Conservation (phyloP, 768 basidiomycete genomes). For the Boletus pseudo-olivaceus region DNA sequence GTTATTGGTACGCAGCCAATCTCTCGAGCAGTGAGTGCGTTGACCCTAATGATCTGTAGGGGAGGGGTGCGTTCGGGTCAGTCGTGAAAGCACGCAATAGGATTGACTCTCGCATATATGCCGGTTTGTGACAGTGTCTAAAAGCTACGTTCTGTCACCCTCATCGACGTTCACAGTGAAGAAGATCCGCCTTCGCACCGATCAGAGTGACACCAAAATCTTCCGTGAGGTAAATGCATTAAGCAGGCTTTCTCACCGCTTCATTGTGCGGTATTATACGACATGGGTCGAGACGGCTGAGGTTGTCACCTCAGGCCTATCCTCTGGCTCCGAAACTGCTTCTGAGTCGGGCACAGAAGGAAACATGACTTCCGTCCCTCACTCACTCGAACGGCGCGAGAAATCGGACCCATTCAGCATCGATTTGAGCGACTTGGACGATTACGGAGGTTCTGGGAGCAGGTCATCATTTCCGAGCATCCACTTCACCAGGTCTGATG, state of each 20-base stretch:
- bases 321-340: slow-evolving; percentile 44
- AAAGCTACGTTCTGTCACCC: not conserved
- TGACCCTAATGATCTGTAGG: slow-evolving; percentile 39
- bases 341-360: slow-evolving; percentile 40
- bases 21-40: not conserved
- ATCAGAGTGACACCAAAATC: slow-evolving; percentile 81
- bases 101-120: slow-evolving; percentile 82
- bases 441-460: slow-evolving; percentile 49
- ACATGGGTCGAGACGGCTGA: slow-evolving; percentile 83
- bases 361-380: slow-evolving; percentile 56
- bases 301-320: slow-evolving; percentile 41
- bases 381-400: slow-evolving; percentile 36
- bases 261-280: slow-evolving; percentile 89
- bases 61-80: slow-evolving; percentile 89
- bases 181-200: slow-evolving; percentile 77
- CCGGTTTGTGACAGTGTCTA: slow-evolving; percentile 42
- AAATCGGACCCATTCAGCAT: slow-evolving; percentile 61
- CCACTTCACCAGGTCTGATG: slow-evolving; percentile 59
- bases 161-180: slow-evolving; percentile 52
- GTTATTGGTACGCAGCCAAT: slow-evolving; percentile 48
- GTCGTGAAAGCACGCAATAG: slow-evolving; percentile 92
- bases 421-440: slow-evolving; percentile 61
- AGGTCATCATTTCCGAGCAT: slow-evolving; percentile 78
- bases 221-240: slow-evolving; percentile 88
- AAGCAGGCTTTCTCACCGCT: slow-evolving; percentile 82